A percentile compares a stretch with the other conserved stretches of the same genome.
Evolutionary conservation across 805 yeast species (phyloP).

Genomic region (Kazachstania africana): DNA sequence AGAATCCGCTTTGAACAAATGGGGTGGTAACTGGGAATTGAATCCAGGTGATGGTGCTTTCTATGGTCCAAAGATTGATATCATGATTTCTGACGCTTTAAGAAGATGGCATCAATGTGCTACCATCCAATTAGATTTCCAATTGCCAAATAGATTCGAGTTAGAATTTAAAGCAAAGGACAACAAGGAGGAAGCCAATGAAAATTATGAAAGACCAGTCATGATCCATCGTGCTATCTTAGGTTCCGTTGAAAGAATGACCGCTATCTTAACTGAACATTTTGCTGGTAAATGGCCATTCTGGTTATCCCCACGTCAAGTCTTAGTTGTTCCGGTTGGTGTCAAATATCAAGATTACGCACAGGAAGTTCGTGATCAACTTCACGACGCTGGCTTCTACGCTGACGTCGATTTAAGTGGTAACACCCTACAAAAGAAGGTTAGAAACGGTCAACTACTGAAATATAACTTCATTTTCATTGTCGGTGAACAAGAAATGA

Average conservation of each 20-base stretch:
- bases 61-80: slow-evolving; percentile 93
- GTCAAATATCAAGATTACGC: slow-evolving; percentile 89
- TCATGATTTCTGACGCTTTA: slow-evolving; percentile 87
- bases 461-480: slow-evolving; percentile 92
- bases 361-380: slow-evolving; percentile 55
- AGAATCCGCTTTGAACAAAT: slow-evolving; percentile 68
- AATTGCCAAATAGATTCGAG: slow-evolving; percentile 88
- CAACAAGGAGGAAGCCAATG: slow-evolving; percentile 30
- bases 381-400: slow-evolving; percentile 67
- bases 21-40: slow-evolving; percentile 87
- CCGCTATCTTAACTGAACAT: slow-evolving; percentile 95
- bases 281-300: slow-evolving; percentile 99
- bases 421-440: slow-evolving; percentile 96
- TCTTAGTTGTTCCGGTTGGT: slow-evolving; percentile 93
- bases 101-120: slow-evolving; percentile 99
- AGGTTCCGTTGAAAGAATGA: slow-evolving; percentile 98
- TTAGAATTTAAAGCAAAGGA: slow-evolving; percentile 73
- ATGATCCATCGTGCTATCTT: slow-evolving; percentile 99
- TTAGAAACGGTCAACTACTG: slow-evolving; percentile 89
- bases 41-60: slow-evolving; percentile 97
- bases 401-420: slow-evolving; percentile 91
- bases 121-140: slow-evolving; percentile 97
- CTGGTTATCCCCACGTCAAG: slow-evolving; percentile 99
- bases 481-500: slow-evolving; percentile 92
- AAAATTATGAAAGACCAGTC: slow-evolving; percentile 74